These are phyloP conservation scores for Neurospora terricola DNA, from an alignment of 495 filamentous ascomycete species.

Conservation along the genomic window DNA sequence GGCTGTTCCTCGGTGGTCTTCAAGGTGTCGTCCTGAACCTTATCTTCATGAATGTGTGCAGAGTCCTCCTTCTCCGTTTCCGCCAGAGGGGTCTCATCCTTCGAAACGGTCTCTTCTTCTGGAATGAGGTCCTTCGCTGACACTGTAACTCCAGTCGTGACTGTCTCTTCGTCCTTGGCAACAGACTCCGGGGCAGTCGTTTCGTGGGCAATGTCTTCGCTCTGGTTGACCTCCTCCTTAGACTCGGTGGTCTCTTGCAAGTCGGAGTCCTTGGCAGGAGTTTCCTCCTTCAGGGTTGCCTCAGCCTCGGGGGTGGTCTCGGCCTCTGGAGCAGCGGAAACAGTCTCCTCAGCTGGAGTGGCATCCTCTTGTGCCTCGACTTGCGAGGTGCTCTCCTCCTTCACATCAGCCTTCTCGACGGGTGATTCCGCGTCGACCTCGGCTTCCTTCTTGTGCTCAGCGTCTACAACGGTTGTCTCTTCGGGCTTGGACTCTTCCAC, in stretches of 20 bases:
- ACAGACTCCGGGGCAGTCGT: background rate
- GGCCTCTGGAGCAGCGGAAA: background rate
- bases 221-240: background rate
- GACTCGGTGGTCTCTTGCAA: background rate
- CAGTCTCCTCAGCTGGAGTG: background rate
- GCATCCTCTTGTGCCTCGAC: background rate
- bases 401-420: background rate
- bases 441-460: background rate
- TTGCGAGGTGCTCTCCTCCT: background rate
- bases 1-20: background rate
- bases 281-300: conserved; percentile 1
- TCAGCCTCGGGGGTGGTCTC: background rate
- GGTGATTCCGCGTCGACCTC: background rate
- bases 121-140: background rate
- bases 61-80: background rate
- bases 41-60: background rate
- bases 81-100: background rate
- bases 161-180: background rate
- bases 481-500: background rate
- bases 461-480: background rate
- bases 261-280: background rate
- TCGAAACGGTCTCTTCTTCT: background rate
- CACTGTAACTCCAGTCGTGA: background rate
- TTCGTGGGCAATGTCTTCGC: background rate
- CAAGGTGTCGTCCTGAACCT: background rate